Percentiles rank a stretch among this genome's conserved stretches.
Evolutionary conservation across 495 filamentous ascomycete species (phyloP).

Genomic region (Penicillium daleae): DNA sequence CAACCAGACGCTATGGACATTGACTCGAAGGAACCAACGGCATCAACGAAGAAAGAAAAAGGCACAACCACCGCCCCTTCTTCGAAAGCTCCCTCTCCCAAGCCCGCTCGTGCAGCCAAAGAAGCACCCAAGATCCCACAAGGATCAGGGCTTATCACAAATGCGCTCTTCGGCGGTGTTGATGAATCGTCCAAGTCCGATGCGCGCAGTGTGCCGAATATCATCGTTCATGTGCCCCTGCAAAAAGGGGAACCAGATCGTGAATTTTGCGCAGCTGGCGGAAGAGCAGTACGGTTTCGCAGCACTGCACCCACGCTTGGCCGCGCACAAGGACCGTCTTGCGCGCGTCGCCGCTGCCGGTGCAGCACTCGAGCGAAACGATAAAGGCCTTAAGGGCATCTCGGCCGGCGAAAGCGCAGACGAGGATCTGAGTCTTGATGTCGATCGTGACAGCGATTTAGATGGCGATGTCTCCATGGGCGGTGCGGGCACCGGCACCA

Average conservation of each 20-base stretch:
- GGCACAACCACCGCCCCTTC: slow-evolving; percentile 50
- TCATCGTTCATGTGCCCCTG: slow-evolving; percentile 80
- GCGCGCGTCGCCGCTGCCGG: slow-evolving; percentile 82
- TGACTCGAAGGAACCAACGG: slow-evolving; percentile 34
- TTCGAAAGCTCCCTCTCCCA: slow-evolving; percentile 64
- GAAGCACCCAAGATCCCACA: slow-evolving; percentile 61
- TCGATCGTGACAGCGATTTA: slow-evolving; percentile 57
- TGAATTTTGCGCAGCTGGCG: slow-evolving; percentile 93
- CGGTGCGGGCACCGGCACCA: slow-evolving; percentile 51
- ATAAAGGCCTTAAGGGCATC: slow-evolving; percentile 44
- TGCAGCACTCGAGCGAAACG: slow-evolving; percentile 75
- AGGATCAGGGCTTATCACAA: slow-evolving; percentile 70
- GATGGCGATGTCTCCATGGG: slow-evolving; percentile 80
- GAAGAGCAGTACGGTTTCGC: slow-evolving; percentile 94
- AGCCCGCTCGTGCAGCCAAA: slow-evolving; percentile 55
- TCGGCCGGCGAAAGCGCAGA: slow-evolving; percentile 73
- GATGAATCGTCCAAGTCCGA: slow-evolving; percentile 44
- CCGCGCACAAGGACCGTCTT: slow-evolving; percentile 79
- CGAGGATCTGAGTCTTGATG: slow-evolving; percentile 49
- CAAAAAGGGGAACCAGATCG: slow-evolving; percentile 80
- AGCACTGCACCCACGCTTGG: slow-evolving; percentile 85
- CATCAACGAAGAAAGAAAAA: slow-evolving; percentile 43
- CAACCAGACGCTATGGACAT: slow-evolving; percentile 43
- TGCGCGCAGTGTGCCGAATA: slow-evolving; percentile 70
- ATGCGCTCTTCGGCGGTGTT: slow-evolving; percentile 60